Base-by-base conservation (phyloP, 2,329 filamentous ascomycete species). In the Ramularia endophylla region DNA sequence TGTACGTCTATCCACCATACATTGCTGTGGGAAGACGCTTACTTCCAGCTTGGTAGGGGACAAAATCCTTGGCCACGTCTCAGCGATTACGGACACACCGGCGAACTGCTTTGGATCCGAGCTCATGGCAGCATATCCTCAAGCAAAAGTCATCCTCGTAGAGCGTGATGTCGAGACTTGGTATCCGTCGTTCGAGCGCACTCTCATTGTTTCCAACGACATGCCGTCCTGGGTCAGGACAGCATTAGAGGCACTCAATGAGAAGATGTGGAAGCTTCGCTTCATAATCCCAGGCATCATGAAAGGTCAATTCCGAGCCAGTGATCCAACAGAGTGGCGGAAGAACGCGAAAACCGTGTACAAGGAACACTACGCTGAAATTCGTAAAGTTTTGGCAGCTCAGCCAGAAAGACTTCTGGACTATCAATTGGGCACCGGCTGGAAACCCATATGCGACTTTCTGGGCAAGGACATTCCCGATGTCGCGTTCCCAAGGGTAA, bases 81-180 rank as follows among this genome's bases (percentile, higher is more conserved):
- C 53, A 11, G 61, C 54, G 2, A 52, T 60, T 2, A 57, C 56
- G 6, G 65, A 67, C 22, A 41, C 59, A 11, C 61, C 64, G 0
- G 53, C 52, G 2, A 50, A 47, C 5, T 46, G 53, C 13, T 66
- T 67, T 39, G 58, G 53, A 1, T 53, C 55, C 22, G 64, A 67
- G 36, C 47, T 68, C 4, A 48, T 60, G 7, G 33, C 44, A 12
- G 51, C 53, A 2, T 62, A 62, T 35, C 55, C 59, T 0, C 53
- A 45, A 27, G 51, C 40, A 8, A 55, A 53, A 43, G 46, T 58
- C 12, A 43, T 59, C 3, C 42, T 59, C 2, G 44, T 48, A 2
- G 44, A 48, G 27, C 40, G 59, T 1, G 57, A 61, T n/a, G 36
- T 47, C 31, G 41, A 41, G 17, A 15, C 37, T 5, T 47, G 41